Evolutionary conservation across 345 rosid species (phyloP), one percentile per base, ranked within the genome.

Genomic region (Salix purpurea): DNA sequence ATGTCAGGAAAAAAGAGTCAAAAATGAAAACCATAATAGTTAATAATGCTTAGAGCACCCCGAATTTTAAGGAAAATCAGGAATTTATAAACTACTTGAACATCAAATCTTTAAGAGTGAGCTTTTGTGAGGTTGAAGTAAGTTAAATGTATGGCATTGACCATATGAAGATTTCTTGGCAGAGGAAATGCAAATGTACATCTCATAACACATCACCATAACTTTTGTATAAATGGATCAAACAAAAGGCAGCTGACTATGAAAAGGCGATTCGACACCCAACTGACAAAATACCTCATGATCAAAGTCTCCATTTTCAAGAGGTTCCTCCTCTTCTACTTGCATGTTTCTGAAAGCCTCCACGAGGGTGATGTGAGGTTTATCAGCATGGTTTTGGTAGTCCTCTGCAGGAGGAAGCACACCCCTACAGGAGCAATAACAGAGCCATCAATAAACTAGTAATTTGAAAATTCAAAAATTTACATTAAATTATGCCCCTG

Each of bases 271-370:
- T 32, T 54, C 1, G 66, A 76, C 12, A 73, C 61, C 16, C n/a
- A 21, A 32, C 46, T 44, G 56, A 72, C 62, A 32, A 77, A 73
- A 80, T 84, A 92, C 99, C 97, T 94, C 89, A 26, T 86, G 93
- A 61, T 83, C 87, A 14, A 87, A 77, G 42, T 87, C 97, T 70
- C 97, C 98, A 90, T 96, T 96, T 80, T 92, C 97, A 77, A 90
- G 87, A 74, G 87, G 83, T 77, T 88, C 93, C 77, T 90, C 90
- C 72, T 89, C 97, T 84, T 92, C 97, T 44, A 89, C 83, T 75
- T 89, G 95, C 94, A 94, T 80, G 88, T 83, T 92, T 87, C 94
- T 87, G 74, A 96, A 96, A 74, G 94, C 91, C 80, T 96, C 97
- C 76, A 94, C 90, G 73, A 94, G 97, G 21, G 97, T 89, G 77